Base-by-base conservation (phyloP, 2,329 filamentous ascomycete species). In the Penicillium sp. region DNA sequence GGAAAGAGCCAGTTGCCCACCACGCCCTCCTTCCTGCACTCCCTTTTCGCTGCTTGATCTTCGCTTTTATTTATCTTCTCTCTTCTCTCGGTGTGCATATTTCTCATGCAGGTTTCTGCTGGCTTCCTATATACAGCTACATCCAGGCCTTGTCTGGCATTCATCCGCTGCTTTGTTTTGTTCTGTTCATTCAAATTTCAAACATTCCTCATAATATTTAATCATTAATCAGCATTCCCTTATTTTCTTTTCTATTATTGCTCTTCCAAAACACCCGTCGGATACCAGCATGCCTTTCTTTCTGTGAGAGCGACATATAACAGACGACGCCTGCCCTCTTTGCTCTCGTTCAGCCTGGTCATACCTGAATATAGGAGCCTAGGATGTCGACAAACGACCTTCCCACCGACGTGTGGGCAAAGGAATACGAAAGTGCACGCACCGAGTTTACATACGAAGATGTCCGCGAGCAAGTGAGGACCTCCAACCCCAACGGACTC, bases 401-500 rank as follows among this genome's bases (percentile, higher is more conserved):
- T 40, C 30, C n/a, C 16, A n/a, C 30, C 23, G 52, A 54, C 21
- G 28, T 26, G 18, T 54, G 52, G 52, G 26, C 52, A n/a, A 54
- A 47, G 33, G 55, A 57, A 33, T 46, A 48, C 11, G 55, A 48
- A 20, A 52, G 48, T 6, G 42, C 18, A 11, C 46, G 24, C 9
- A 48, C 55, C 24, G 49, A 52, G 20, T 18, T 12, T n/a, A 47
- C 48, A 14, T 57, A 52, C 26, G 56, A 58, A 42, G 56, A 58
- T 5, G 50, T 50, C 38, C 56, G 56, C 14, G 56, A 58, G 20
- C 43, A 58, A 38, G 56, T 58, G 56, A 48, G 50, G 26, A 55
- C 21, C 18, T 40, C 56, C 38, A 58, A 58, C 28, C 45, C 51
- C 5, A 52, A 24, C 20, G 58, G 58, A 28, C 58, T 71, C 23